These are phyloP conservation scores for Dioszegia crocea DNA, from an alignment of 768 basidiomycete species.

Conservation along the genomic window DNA sequence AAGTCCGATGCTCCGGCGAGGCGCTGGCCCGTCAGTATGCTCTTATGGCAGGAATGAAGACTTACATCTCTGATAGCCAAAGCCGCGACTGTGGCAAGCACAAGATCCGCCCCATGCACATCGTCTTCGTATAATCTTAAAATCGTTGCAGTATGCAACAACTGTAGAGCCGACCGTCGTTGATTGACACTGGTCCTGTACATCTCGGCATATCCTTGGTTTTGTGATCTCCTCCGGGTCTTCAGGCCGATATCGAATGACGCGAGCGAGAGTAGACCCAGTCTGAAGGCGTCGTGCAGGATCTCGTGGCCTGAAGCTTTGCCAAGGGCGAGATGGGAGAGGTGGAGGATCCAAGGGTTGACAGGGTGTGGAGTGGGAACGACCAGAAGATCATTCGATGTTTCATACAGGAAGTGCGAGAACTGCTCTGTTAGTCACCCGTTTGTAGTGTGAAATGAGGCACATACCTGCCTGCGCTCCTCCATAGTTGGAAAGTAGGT, in stretches of 20 bases:
- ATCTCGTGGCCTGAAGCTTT: conserved; percentile 54
- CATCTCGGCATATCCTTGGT: conserved; percentile 16
- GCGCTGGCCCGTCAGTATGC: too few relatives aligned
- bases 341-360: conserved; percentile 25
- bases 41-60: background rate
- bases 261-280: conserved; percentile 19
- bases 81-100: conserved; percentile 12
- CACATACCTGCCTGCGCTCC: conserved; percentile 1
- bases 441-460: too few relatives aligned
- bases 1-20: too few relatives aligned
- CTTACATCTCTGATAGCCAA: conserved; percentile 31
- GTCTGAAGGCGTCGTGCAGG: conserved; percentile 32
- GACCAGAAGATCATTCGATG: conserved; percentile 20
- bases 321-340: conserved; percentile 18
- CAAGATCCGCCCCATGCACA: conserved; percentile 15
- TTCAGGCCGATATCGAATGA: conserved; percentile 27
- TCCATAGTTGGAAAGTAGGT: conserved; percentile 7
- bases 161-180: too few relatives aligned
- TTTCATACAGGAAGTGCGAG: conserved; percentile 24
- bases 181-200: background rate
- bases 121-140: background rate
- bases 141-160: too few relatives aligned
- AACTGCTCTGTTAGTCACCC: conserved; percentile 5
- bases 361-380: conserved; percentile 1
- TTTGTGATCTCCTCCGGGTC: background rate